Base-by-base conservation (phyloP, 1,284 basidiomycete genomes). In the Porogramme epimiltina region DNA sequence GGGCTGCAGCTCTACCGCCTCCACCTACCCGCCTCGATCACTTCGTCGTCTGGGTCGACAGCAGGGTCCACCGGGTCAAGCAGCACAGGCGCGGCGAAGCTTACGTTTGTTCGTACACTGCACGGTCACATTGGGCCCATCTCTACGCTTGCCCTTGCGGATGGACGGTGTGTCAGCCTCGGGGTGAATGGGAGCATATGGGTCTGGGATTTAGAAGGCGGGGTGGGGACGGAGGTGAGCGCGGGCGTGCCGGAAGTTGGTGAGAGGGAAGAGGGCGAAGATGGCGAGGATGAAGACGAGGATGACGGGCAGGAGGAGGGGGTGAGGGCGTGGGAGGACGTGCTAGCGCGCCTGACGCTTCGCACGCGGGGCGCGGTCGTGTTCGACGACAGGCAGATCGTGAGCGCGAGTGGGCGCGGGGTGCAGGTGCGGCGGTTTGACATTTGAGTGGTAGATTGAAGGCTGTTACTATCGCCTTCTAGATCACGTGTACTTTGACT, bases 161-260 rank as follows among this genome's bases (percentile, higher is more conserved):
- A 91, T 64, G 89, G 89, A 18, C 81, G 89, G 2, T 92, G 89
- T 59, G 85, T 92, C 16, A 85, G 85, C 59, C 69, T 89, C 20
- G 82, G 85, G 10, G 70, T 72, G 34, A 82, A 89, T 62, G 87
- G 88, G 24, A 81, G 80, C 61, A 76, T 92, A 37, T 90, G 88
- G 87, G 85, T 89, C 2, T 92, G 89, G 89, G 89, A 92, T 68
- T 73, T 92, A 15, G 89, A 92, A 64, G 76, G 72, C 40, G 87
- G 80, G 15, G 77, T 74, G 40, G 82, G 84, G 41, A 79, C 81
- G 26, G 81, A 87, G 68, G 82, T 88, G 18, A 42, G 58, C 19
- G 39, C 47, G 38, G 55, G 55, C 3, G 19, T 48, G 13, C 45
- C 40, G 4, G 54, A 47, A n/a, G 54, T 52, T 13, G 46, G 23